Conservation (phyloP, 1,284 basidiomycete genomes). For the Polyporus tsugae region DNA sequence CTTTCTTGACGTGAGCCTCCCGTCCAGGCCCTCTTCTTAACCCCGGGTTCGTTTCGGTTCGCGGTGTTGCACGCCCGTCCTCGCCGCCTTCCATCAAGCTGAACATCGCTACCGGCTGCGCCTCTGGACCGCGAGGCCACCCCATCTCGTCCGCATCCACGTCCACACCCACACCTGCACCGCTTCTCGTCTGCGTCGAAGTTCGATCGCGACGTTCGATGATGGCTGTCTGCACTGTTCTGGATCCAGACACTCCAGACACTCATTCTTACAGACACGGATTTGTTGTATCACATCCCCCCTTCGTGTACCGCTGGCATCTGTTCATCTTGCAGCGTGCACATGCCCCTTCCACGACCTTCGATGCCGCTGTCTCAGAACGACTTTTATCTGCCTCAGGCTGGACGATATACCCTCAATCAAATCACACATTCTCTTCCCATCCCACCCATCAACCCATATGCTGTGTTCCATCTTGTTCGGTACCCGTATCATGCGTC, state of each 20-base stretch:
- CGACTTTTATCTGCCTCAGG: background rate
- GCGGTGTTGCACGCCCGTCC: background rate
- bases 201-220: slow-evolving; percentile 4
- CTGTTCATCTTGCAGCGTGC: background rate
- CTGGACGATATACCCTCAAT: slow-evolving; percentile 8
- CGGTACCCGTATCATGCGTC: background rate
- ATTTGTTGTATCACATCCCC: background rate
- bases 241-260: slow-evolving; percentile 3
- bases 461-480: background rate
- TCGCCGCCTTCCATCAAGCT: background rate
- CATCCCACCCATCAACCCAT: background rate
- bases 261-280: background rate
- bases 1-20: background rate
- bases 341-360: background rate
- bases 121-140: slow-evolving; percentile 8
- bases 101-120: background rate
- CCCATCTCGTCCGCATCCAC: slow-evolving; percentile 3
- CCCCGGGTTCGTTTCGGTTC: slow-evolving; percentile 3
- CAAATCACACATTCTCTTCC: slow-evolving; percentile 4
- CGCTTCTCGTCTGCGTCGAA: slow-evolving; percentile 8
- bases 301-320: background rate
- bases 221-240: background rate
- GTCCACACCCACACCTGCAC: background rate
- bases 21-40: background rate
- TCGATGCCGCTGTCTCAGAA: background rate